Evolutionary conservation across 2,329 filamentous ascomycete genomes (phyloP), one percentile per base, ranked within the genome.

Genomic region (Purpureocillium lavendulum): DNA sequence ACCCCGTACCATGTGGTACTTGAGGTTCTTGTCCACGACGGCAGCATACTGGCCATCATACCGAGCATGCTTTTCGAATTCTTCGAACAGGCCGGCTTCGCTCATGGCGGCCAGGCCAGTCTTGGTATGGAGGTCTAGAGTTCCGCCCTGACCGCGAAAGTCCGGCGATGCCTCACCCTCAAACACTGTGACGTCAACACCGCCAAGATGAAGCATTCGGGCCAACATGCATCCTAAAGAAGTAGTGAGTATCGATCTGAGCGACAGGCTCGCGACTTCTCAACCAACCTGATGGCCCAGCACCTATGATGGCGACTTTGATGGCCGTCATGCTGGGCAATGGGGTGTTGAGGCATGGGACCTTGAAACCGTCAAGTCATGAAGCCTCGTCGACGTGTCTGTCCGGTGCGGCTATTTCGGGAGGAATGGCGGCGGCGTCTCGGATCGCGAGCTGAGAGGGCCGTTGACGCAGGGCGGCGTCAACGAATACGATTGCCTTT

Each of bases 21-120:
- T 56, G 9, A 67, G 53, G 33, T 67, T 43, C 35, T 61, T 60
- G 46, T 71, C 65, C 10, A 68, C 58, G 7, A 76, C 55, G 35
- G 69, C 61, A 40, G 71, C 44, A 24, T 65, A 66, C 40, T 77
- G 71, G 40, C 67, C 65, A 44, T 77, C 72, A 33, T 70, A 71
- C 30, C 73, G 67, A 2, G 70, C 69, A 38, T 67, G 45, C 43
- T 66, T 59, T n/a, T 60, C 47, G 52, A 77, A 79, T 26, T 67
- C 59, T 1, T 69, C 64, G 52, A 61, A 71, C 6, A 78, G 54
- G 0, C 63, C 65, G 4, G 71, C 70, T 40, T 70, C 66, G 38
- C 64, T 65, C 35, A 79, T 50, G 1, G 73, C 73, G 4, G 60
- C 56, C 26, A 77, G 65, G 1, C 75, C 74, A 1, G 67, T 69